phyloP scores from a whole-genome alignment of 208 protist genomes.

The Herpetomonas muscarum region DNA sequence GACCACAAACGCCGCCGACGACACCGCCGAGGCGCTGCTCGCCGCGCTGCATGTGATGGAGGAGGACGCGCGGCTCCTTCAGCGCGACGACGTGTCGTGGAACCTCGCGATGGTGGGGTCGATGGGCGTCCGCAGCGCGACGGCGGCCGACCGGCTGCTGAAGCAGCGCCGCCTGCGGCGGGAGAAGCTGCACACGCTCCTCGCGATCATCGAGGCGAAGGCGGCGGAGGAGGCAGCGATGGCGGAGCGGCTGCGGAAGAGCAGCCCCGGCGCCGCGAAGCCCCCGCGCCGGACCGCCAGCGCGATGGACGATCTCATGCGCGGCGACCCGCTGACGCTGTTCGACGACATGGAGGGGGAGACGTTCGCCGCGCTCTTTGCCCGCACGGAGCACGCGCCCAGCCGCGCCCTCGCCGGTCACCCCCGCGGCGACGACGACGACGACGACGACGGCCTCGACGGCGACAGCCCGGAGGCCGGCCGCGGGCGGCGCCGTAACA shows the following conservation, averaged over 20 bases:
- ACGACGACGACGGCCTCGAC: too few relatives aligned
- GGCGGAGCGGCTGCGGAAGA: not conserved
- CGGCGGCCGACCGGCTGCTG: not conserved
- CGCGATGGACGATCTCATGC: not conserved
- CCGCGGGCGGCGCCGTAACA: too few relatives aligned
- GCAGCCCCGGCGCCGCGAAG: too few relatives aligned
- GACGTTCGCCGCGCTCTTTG: not conserved
- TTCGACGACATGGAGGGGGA: not conserved
- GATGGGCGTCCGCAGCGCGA: not conserved
- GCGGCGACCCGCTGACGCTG: not conserved
- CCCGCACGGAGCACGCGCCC: not conserved
- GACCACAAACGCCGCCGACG: too few relatives aligned
- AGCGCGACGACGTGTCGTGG: not conserved
- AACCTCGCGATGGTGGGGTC: not conserved
- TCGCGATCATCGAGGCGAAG: not conserved
- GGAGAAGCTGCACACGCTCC: conserved; percentile 9
- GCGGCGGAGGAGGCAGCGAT: conserved; percentile 6
- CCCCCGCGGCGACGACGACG: too few relatives aligned
- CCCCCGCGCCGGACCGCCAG: too few relatives aligned
- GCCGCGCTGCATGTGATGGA: conserved; percentile 24
- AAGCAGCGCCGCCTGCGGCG: not conserved
- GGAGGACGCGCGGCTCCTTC: conserved; percentile 4
- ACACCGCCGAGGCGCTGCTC: conserved; percentile 9
- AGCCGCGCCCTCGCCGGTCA: too few relatives aligned
- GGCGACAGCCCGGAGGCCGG: too few relatives aligned